Conservation (phyloP, 495 filamentous ascomycete species). For the Corynascus novoguineensis region DNA sequence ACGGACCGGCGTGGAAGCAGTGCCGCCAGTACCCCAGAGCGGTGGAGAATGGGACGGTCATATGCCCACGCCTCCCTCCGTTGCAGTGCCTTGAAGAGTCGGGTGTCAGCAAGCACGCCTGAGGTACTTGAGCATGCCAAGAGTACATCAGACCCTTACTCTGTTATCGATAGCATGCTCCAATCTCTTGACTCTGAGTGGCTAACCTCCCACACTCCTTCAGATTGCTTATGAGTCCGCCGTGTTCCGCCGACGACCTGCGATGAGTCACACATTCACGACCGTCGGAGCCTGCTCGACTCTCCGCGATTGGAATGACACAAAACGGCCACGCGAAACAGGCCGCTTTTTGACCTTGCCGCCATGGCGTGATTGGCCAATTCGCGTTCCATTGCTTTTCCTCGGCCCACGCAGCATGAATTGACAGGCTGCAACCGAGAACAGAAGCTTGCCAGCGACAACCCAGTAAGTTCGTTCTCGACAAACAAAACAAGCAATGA, state of each 20-base stretch:
- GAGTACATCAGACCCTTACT: conserved; percentile 4
- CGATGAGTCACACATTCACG: conserved; percentile 17
- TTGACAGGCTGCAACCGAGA: conserved; percentile 1
- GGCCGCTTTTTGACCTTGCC: conserved; percentile 20
- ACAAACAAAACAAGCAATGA: neutral
- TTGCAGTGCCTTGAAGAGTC: neutral
- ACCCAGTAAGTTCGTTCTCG: no score
- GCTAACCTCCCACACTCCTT: neutral
- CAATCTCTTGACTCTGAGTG: neutral
- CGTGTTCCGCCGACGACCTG: neutral
- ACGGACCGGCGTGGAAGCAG: no score
- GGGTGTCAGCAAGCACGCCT: conserved; percentile 1
- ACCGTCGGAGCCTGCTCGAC: neutral
- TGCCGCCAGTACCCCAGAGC: no score
- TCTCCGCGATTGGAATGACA: conserved; percentile 8
- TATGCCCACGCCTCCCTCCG: neutral
- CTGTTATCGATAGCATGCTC: conserved; percentile 3
- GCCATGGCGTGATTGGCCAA: conserved; percentile 25
- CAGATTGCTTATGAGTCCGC: neutral
- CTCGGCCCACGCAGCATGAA: conserved; percentile 11
- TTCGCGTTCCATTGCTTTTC: conserved; percentile 23
- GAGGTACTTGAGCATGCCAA: conserved; percentile 1
- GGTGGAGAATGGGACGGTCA: neutral
- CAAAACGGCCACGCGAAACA: conserved; percentile 21
- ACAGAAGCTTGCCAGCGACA: no score